Conservation (phyloP, 129 eudicot genomes). For the Pulicaria dysenterica region DNA sequence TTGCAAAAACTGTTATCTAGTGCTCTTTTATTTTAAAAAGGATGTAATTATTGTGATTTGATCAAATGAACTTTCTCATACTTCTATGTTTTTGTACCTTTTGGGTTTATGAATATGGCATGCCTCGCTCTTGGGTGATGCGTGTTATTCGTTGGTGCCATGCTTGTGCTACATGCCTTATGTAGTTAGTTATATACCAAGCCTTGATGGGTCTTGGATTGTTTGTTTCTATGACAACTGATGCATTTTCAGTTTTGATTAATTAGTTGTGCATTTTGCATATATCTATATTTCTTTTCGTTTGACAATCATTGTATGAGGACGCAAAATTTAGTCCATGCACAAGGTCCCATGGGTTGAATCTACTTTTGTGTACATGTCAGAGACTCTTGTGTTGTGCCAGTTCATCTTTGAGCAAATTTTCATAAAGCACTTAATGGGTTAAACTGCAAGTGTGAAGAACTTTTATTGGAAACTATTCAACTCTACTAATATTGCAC, state of each 20-base stretch:
- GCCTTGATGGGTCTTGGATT: background rate
- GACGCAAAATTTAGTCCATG: background rate
- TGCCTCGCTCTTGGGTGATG: background rate
- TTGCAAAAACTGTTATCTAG: no score
- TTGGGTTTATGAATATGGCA: background rate
- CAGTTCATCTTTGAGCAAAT: background rate
- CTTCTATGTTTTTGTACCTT: no score
- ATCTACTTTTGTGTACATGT: background rate
- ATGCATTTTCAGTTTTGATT: background rate
- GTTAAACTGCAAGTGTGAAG: background rate
- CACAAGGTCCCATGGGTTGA: background rate
- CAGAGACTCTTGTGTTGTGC: background rate
- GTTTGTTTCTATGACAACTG: background rate
- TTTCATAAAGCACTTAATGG: background rate
- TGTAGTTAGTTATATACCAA: background rate
- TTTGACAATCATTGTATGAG: background rate
- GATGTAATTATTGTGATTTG: no score
- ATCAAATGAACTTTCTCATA: no score
- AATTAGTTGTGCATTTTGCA: background rate
- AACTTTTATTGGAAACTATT: background rate
- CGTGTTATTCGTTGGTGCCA: background rate
- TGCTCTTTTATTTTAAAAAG: no score
- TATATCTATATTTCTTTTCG: background rate
- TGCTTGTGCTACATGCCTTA: background rate
- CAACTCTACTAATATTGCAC: background rate